phyloP scores from a whole-genome alignment of 257 asterid species.

The Verbena officinalis region DNA sequence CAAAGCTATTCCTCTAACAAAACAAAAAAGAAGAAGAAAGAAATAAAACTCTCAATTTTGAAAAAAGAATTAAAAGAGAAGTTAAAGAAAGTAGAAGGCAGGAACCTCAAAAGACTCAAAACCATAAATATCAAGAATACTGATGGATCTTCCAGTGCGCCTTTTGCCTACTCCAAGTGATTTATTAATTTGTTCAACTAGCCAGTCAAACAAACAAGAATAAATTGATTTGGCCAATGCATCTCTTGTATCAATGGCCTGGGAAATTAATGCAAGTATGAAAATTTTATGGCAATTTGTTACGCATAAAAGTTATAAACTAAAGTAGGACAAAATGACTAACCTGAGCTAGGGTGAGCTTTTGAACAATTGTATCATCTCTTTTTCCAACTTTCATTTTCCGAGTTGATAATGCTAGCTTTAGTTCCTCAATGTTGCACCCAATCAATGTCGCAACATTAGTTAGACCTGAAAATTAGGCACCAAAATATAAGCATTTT shows the following conservation, averaged over 20 bases:
- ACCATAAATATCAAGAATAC: slow-evolving; percentile 97
- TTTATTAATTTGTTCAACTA: slow-evolving; percentile 91
- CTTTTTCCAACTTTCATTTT: slow-evolving; percentile 82
- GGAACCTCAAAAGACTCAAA: slow-evolving; percentile 96
- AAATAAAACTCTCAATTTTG: slow-evolving; percentile 17
- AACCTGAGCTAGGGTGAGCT: slow-evolving; percentile 86
- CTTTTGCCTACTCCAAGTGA: slow-evolving; percentile 93
- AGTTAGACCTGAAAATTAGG: slow-evolving; percentile 60
- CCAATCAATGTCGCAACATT: slow-evolving; percentile 79
- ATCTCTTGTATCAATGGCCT: slow-evolving; percentile 95
- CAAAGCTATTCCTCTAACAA: slow-evolving; percentile 96
- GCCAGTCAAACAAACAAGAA: slow-evolving; percentile 97
- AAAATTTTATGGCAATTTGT: slow-evolving; percentile 27
- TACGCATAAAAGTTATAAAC: slow-evolving; percentile 13
- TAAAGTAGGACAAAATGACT: slow-evolving; percentile 27
- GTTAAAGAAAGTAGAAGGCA: slow-evolving; percentile 17
- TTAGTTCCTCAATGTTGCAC: slow-evolving; percentile 68
- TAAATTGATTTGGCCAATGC: slow-evolving; percentile 94
- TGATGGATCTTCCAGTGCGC: slow-evolving; percentile 96
- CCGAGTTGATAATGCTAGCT: slow-evolving; percentile 87
- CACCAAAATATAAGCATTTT: slow-evolving; percentile 8
- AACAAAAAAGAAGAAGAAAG: slow-evolving; percentile 23
- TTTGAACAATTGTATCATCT: slow-evolving; percentile 75
- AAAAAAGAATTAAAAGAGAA: slow-evolving; percentile 20
- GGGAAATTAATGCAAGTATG: slow-evolving; percentile 34